phyloP scores from a whole-genome alignment of 805 yeast genomes.

The Priceomyces castillae region DNA sequence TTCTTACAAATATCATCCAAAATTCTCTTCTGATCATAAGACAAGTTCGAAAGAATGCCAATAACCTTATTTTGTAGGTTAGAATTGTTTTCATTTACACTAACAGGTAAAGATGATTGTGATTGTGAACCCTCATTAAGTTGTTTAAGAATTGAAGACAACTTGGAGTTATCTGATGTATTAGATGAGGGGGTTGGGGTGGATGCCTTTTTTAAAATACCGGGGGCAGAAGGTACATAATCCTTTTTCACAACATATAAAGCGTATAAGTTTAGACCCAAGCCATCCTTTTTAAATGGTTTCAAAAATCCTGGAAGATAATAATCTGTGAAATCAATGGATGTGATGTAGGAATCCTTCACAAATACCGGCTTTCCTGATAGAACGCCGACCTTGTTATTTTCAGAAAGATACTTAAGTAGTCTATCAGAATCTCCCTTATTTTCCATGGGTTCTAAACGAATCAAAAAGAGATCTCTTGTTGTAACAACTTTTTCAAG shows the following conservation, averaged over 20 bases:
- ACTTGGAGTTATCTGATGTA: constrained; percentile 6
- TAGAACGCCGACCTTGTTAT: constrained; percentile 59
- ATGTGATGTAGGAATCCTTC: constrained; percentile 62
- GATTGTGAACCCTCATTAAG: constrained; percentile 16
- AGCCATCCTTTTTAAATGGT: constrained; percentile 10
- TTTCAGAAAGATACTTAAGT: constrained; percentile 43
- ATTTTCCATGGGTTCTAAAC: constrained; percentile 27
- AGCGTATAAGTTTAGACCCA: constrained; percentile 28
- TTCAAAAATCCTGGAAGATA: constrained; percentile 21
- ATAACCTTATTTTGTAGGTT: background rate
- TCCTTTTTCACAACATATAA: constrained; percentile 38
- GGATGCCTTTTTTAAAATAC: constrained; percentile 14
- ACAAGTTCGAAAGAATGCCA: constrained; percentile 2
- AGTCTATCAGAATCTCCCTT: constrained; percentile 29
- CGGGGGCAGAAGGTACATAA: constrained; percentile 24
- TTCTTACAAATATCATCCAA: constrained; percentile 6
- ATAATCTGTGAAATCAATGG: constrained; percentile 30
- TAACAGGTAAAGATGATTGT: background rate
- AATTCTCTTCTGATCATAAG: constrained; percentile 3
- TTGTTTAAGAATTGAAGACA: constrained; percentile 26
- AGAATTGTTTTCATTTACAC: background rate
- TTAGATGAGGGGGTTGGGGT: background rate
- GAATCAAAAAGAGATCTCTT: constrained; percentile 53
- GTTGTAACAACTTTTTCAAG: constrained; percentile 45
- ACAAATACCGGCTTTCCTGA: constrained; percentile 47